Conservation (phyloP, 352 stramenopile genomes). For the Globisporangium irregulare region DNA sequence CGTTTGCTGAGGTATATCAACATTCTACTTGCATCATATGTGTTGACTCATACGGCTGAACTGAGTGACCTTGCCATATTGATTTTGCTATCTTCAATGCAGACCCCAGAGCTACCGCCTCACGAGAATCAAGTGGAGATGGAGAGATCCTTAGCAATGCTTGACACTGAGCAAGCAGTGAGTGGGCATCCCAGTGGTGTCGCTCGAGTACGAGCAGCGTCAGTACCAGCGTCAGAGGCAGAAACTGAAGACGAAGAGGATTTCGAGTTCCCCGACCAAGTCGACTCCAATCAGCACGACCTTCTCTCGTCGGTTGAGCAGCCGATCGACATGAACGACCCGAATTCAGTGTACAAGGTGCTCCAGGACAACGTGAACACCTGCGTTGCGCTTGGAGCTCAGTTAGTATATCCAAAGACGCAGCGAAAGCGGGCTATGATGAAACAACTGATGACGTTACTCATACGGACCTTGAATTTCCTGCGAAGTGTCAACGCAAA, state of each 20-base stretch:
- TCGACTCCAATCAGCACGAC: not conserved
- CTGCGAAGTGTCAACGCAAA: not conserved
- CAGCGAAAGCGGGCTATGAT: not conserved
- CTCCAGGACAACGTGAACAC: not conserved
- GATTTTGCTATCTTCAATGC: not conserved
- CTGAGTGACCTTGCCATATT: not conserved
- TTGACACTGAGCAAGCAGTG: not conserved
- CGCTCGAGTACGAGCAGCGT: not conserved
- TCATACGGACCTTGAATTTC: not conserved
- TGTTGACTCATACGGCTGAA: not conserved
- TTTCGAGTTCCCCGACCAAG: not conserved
- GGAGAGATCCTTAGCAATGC: not conserved
- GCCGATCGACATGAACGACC: not conserved
- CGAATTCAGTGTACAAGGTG: not conserved
- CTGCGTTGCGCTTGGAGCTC: not conserved
- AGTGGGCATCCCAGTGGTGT: not conserved
- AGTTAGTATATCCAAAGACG: not conserved
- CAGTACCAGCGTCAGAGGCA: not conserved
- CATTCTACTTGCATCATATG: not conserved
- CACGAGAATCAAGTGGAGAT: not conserved
- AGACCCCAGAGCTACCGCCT: not conserved
- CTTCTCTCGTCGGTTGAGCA: not conserved
- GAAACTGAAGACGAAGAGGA: not conserved
- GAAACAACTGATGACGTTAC: not conserved
- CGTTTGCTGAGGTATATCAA: not conserved